Conservation (phyloP, 2,329 filamentous ascomycete species). For the Amauroascus verrucosus region DNA sequence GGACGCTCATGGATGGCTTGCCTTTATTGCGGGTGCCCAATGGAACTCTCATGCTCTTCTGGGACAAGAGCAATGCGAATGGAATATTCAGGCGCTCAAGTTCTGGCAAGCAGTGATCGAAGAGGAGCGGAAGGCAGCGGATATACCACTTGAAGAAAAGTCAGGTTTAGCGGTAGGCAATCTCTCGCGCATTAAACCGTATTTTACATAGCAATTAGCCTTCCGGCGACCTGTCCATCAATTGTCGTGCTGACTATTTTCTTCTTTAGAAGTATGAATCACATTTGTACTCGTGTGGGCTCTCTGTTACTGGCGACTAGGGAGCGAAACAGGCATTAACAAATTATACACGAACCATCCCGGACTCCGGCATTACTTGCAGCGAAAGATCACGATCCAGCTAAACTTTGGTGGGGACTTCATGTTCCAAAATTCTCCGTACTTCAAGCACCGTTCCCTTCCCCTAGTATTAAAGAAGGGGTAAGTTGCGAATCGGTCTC, state of each 20-base stretch:
- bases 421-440: conserved; percentile 28
- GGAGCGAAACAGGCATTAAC: background rate
- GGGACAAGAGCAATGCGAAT: conserved; percentile 29
- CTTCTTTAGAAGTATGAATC: conserved; percentile 13
- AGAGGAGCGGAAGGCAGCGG: conserved; percentile 21
- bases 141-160: conserved; percentile 19
- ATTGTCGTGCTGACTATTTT: no score
- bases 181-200: background rate
- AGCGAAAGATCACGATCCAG: conserved; percentile 1
- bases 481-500: conserved; percentile 28
- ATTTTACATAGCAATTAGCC: no score
- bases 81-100: conserved; percentile 37
- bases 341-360: conserved; percentile 10
- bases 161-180: conserved; percentile 17
- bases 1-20: background rate
- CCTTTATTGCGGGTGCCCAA: conserved; percentile 38
- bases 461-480: conserved; percentile 19
- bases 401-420: conserved; percentile 32
- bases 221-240: no score
- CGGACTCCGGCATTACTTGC: conserved; percentile 4
- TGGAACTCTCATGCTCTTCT: conserved; percentile 37
- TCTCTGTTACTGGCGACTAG: background rate
- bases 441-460: conserved; percentile 16
- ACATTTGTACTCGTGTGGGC: conserved; percentile 15
- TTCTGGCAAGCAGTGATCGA: conserved; percentile 30